Conservation (phyloP, 73 alveolate genomes). For the Effrenium voratum region DNA sequence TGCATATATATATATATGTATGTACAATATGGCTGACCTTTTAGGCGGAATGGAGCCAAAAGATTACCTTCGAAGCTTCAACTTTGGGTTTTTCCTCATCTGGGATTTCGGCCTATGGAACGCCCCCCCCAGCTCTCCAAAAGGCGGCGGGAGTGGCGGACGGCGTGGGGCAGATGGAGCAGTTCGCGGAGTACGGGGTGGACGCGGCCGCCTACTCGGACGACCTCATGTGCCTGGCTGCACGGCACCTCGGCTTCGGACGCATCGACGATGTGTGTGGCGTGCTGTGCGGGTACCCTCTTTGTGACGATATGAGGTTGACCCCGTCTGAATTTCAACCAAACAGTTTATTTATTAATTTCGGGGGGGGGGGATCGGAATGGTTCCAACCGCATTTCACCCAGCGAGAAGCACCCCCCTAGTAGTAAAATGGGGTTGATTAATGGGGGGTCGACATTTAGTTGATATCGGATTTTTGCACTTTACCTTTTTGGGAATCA, state of each 20-base stretch:
- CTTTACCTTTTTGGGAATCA: too few species aligned
- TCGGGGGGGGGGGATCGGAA: too few species aligned
- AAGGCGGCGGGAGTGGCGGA: constrained; percentile 85
- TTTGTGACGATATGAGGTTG: too few species aligned
- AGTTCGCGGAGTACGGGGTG: constrained; percentile 74
- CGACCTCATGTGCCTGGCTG: constrained; percentile 60
- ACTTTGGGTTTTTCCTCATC: not conserved
- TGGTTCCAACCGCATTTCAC: too few species aligned
- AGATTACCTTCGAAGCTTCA: not conserved
- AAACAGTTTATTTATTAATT: too few species aligned
- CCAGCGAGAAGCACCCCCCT: too few species aligned
- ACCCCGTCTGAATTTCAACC: too few species aligned
- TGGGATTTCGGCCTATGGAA: not conserved
- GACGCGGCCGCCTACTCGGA: constrained; percentile 85
- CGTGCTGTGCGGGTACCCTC: too few species aligned
- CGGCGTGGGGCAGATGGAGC: constrained; percentile 92
- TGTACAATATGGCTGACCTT: not conserved
- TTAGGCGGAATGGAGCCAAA: not conserved
- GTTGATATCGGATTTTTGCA: too few species aligned
- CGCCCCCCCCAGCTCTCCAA: not conserved
- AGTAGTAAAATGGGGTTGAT: too few species aligned
- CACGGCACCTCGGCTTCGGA: constrained; percentile 28
- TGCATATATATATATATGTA: not conserved
- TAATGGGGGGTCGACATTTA: too few species aligned
- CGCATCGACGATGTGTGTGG: too few species aligned